Conservation (phyloP, 2,329 filamentous ascomycete species). For the Cytospora schulzeri region DNA sequence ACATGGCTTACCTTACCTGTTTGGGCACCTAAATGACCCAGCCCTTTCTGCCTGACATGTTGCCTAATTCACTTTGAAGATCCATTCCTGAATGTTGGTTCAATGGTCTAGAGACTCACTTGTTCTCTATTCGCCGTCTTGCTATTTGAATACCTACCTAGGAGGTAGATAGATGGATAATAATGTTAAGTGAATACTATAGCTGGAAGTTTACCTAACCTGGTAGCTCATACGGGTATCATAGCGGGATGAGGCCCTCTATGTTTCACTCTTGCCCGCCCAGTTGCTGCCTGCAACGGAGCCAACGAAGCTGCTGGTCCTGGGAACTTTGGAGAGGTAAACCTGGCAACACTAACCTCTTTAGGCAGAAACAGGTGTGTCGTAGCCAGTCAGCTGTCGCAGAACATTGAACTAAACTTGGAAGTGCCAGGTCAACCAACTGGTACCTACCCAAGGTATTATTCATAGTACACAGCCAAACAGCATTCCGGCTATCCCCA, state of each 20-base stretch:
- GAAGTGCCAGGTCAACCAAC: background rate
- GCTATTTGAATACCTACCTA: background rate
- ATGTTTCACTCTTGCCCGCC: background rate
- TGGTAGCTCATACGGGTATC: background rate
- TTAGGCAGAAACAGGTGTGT: background rate
- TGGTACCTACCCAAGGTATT: too few species aligned
- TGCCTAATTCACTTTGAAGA: background rate
- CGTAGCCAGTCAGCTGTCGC: background rate
- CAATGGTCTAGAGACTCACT: background rate
- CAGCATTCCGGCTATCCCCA: background rate
- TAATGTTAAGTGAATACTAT: background rate
- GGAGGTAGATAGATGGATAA: background rate
- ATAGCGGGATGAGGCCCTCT: background rate
- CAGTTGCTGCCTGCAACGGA: background rate
- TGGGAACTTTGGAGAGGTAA: background rate
- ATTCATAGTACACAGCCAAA: background rate
- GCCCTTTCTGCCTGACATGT: background rate
- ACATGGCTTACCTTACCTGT: background rate
- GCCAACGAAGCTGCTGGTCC: background rate
- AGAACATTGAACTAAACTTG: background rate
- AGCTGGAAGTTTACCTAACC: background rate
- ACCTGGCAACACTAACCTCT: background rate
- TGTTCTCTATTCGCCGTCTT: background rate
- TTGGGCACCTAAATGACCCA: background rate
- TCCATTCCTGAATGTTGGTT: background rate